Base-by-base conservation (phyloP, 495 filamentous ascomycete species). In the Aspergillus sparsus region DNA sequence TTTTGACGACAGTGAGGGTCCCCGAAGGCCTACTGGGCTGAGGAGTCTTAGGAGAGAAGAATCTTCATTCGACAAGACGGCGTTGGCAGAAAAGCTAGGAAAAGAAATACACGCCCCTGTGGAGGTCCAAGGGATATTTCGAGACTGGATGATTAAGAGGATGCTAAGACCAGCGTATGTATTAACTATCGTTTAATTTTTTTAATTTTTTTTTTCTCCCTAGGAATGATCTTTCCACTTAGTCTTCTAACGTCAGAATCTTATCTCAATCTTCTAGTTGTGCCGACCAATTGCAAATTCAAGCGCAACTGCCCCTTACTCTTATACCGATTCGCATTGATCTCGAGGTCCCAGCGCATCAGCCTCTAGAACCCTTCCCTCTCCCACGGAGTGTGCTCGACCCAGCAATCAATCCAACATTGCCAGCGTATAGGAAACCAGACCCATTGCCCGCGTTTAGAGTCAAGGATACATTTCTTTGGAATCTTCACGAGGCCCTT, bases 311-410 rank as follows among this genome's bases (percentile, higher is more conserved):
- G 32, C 94, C 95, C 27, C 81, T 95, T 27, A 94, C 91, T 4
- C 82, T 97, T 27, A 93, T 99, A 53, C 94, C 94, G 7, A 97
- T 99, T 62, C 90, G 95, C 49, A 93, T 99, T 66, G 94, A 98
- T 67, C 80, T 98, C 63, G 93, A 99, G 68, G 86, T 97, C 10
- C 84, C 89, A 31, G 77, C 90, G 36, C 93, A 89, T 77, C 81
- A 85, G 37, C 90, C 94, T 39, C 71, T 83, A 49, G 82, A 93
- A 49, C 79, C 93, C 3, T 80, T 96, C 60, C 86, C 89, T 21
- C 63, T 86, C 51, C 87, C 89, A 10, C 78, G 82, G 59, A 82
- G 83, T 51, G 73, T 82, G 10, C 80, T 80, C 62, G 85, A 89
- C 65, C 82, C 84, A 42, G 75, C 73, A 33, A 82, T 90, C 58